Conservation (phyloP, 73 alveolate genomes). For the Paramecium caudatum region DNA sequence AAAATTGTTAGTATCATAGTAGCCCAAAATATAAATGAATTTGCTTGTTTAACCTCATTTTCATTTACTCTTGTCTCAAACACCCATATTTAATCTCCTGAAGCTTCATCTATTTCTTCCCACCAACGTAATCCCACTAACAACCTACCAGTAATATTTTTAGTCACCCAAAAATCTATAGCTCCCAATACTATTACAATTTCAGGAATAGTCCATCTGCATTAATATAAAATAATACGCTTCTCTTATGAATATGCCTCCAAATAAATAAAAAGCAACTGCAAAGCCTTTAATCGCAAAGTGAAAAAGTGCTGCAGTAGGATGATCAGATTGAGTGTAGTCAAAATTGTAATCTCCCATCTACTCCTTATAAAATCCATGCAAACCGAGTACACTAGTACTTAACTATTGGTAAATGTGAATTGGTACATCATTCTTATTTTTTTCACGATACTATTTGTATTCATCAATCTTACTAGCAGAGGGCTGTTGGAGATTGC, state of each 20-base stretch:
- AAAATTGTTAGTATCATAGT: slow-evolving; percentile 1
- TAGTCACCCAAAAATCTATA: slow-evolving; percentile 89
- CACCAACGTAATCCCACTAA: slow-evolving; percentile 95
- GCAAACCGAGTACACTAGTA: slow-evolving; percentile 12
- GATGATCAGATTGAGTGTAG: slow-evolving; percentile 65
- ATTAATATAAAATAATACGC: not conserved
- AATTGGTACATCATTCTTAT: slow-evolving; percentile 27
- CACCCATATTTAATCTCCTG: slow-evolving; percentile 62
- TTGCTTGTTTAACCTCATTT: slow-evolving; percentile 26
- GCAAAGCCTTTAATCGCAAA: slow-evolving; percentile 31
- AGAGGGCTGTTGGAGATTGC: slow-evolving; percentile 23
- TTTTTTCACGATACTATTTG: not conserved
- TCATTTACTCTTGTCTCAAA: slow-evolving; percentile 68
- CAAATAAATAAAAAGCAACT: slow-evolving; percentile 24
- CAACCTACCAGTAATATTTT: slow-evolving; percentile 90
- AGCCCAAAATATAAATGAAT: slow-evolving; percentile 40
- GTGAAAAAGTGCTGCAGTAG: slow-evolving; percentile 47
- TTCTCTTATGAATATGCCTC: slow-evolving; percentile 54
- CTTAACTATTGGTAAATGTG: not conserved
- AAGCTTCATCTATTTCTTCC: slow-evolving; percentile 91
- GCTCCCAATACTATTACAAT: slow-evolving; percentile 77
- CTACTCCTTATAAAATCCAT: slow-evolving; percentile 53
- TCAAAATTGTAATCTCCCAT: slow-evolving; percentile 60
- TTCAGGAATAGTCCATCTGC: slow-evolving; percentile 62
- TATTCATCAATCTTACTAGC: slow-evolving; percentile 47